phyloP scores from a whole-genome alignment of 1,284 basidiomycete genomes.

The Tilletiaria anomala region DNA sequence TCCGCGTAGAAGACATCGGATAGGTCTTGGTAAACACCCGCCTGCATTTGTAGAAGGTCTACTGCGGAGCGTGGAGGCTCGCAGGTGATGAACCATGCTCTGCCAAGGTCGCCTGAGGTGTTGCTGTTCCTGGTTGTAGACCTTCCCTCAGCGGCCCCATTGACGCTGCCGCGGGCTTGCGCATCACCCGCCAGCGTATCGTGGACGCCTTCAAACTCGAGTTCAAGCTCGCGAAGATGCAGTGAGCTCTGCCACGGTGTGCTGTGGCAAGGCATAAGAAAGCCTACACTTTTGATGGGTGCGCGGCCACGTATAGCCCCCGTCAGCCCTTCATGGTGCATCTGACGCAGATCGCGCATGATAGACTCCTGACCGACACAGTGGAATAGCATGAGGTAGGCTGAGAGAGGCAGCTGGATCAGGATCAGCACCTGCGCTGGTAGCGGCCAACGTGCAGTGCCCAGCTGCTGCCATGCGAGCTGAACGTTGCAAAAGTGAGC shows the following conservation, averaged over 20 bases:
- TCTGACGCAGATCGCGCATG: constrained; percentile 11
- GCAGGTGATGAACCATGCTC: constrained; percentile 23
- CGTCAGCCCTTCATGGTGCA: constrained; percentile 5
- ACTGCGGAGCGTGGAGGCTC: constrained; percentile 7
- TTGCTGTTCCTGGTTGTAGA: background rate
- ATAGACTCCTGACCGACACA: constrained; percentile 15
- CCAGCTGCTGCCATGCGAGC: too few species aligned
- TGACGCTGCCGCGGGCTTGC: too few species aligned
- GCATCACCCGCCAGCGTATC: background rate
- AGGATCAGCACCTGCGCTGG: too few species aligned
- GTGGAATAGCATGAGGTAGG: constrained; percentile 21
- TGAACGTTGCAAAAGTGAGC: too few species aligned
- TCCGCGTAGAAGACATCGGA: constrained; percentile 66
- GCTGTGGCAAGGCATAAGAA: constrained; percentile 96
- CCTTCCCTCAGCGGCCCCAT: too few species aligned
- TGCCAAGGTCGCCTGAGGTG: constrained; percentile 4
- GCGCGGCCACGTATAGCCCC: too few species aligned
- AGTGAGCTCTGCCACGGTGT: constrained; percentile 84
- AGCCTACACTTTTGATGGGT: constrained; percentile 52
- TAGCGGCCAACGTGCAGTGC: too few species aligned
- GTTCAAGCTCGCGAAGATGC: constrained; percentile 43
- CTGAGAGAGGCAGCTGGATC: constrained; percentile 10
- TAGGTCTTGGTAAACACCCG: constrained; percentile 58
- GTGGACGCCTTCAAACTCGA: too few species aligned
- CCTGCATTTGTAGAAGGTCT: background rate